A percentile compares a stretch with the other conserved stretches of the same genome.
Evolutionary conservation across 2,329 filamentous ascomycete species (phyloP).

Genomic region (Annulohypoxylon truncatum): DNA sequence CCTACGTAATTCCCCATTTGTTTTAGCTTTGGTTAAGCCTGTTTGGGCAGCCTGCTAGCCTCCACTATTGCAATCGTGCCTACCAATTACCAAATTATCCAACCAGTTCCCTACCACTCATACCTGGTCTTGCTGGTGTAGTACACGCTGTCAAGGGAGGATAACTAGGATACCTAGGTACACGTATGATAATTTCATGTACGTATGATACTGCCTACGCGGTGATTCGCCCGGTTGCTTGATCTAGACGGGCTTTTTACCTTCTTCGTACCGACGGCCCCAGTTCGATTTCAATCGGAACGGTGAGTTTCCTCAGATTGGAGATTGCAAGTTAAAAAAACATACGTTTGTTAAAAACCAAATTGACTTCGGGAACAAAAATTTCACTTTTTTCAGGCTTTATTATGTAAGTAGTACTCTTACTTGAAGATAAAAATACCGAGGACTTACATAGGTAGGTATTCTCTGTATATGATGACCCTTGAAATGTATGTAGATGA

Average conservation of each 20-base stretch:
- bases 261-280: slow-evolving; percentile 28
- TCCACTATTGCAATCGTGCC: not conserved
- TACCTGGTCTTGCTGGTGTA: not conserved
- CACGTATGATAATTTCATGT: slow-evolving; percentile 8
- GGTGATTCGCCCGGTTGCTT: slow-evolving; percentile 39
- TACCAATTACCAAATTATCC: slow-evolving; percentile 2
- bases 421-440: slow-evolving; percentile 1
- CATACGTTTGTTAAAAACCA: slow-evolving; percentile 23
- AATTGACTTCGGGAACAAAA: not conserved
- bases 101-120: not conserved
- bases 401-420: not conserved
- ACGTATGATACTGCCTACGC: slow-evolving; percentile 24
- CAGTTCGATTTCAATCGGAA: slow-evolving; percentile 7
- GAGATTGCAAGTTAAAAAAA: slow-evolving; percentile 2
- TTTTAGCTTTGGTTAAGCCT: slow-evolving; percentile 27
- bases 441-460: no score
- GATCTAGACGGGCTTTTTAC: slow-evolving; percentile 29
- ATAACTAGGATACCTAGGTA: not conserved
- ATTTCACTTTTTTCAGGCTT: not conserved
- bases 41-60: slow-evolving; percentile 21
- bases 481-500: slow-evolving; percentile 15
- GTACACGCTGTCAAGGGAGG: slow-evolving; percentile 11
- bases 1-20: slow-evolving; percentile 4
- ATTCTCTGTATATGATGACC: slow-evolving; percentile 6
- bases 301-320: slow-evolving; percentile 14